Evolutionary conservation across 225 moss, liverwort and hornwort species (phyloP).

Genomic region (Antitrichia curtipendula): DNA sequence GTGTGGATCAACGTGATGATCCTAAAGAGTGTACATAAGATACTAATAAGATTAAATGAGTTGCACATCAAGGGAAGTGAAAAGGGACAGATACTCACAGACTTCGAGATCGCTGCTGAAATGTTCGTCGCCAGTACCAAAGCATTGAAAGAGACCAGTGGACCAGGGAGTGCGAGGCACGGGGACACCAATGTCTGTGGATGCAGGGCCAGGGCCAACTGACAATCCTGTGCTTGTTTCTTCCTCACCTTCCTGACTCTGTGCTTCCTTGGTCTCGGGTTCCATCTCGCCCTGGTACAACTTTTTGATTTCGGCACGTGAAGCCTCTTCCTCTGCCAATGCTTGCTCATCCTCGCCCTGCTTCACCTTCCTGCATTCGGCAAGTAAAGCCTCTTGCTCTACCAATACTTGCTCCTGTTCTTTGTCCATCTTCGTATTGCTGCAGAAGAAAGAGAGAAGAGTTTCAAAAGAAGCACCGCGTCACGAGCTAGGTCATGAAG

Average conservation of each 20-base stretch:
- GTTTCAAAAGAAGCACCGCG: neutral
- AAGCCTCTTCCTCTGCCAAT: neutral
- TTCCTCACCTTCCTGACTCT: conserved; percentile 4
- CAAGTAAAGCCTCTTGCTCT: conserved; percentile 45
- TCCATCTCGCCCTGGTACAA: conserved; percentile 74
- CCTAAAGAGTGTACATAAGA: neutral
- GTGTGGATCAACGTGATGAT: neutral
- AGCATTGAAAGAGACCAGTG: conserved; percentile 52
- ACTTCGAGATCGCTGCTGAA: conserved; percentile 86
- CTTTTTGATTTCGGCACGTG: neutral
- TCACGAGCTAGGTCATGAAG: neutral
- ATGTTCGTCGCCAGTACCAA: conserved; percentile 65
- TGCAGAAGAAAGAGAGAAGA: neutral
- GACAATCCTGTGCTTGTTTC: conserved; percentile 45
- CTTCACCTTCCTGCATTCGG: conserved; percentile 23
- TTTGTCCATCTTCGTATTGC: conserved; percentile 12
- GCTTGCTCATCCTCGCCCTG: conserved; percentile 51
- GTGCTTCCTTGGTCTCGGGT: conserved; percentile 55
- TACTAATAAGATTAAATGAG: neutral
- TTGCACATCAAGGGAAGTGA: neutral
- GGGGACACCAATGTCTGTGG: conserved; percentile 32
- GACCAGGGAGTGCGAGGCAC: conserved; percentile 57
- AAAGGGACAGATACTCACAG: conserved; percentile 41
- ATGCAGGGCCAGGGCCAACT: conserved; percentile 16
- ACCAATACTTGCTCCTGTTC: conserved; percentile 36